A percentile compares a stretch with the other conserved stretches of the same genome.
Evolutionary conservation across 2,329 filamentous ascomycete species (phyloP).

Genomic region (Fusarium begoniae): DNA sequence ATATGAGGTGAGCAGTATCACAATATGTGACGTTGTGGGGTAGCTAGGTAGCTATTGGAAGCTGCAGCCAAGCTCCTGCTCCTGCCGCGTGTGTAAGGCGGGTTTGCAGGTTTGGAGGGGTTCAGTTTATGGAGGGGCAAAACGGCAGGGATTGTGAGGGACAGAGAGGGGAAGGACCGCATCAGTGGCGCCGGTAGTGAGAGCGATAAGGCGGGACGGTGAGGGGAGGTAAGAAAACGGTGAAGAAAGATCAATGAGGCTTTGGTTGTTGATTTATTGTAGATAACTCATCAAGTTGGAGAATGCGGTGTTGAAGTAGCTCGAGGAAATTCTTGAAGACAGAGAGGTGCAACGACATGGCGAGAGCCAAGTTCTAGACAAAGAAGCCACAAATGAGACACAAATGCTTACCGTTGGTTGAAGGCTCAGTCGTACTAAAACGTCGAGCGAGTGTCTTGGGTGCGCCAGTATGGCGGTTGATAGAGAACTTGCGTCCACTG

Average conservation of each 20-base stretch:
- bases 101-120: slow-evolving; percentile 33
- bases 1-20: neutral
- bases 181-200: slow-evolving; percentile 24
- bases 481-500: slow-evolving; percentile 70
- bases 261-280: neutral
- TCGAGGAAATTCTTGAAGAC: neutral
- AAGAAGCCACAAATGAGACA: neutral
- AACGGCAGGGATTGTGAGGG: slow-evolving; percentile 6
- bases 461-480: slow-evolving; percentile 71
- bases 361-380: neutral
- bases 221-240: slow-evolving; percentile 33
- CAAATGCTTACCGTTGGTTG: slow-evolving; percentile 58
- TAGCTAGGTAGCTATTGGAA: neutral
- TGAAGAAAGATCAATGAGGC: slow-evolving; percentile 9
- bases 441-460: slow-evolving; percentile 63
- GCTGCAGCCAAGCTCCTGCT: slow-evolving; percentile 15
- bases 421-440: slow-evolving; percentile 68
- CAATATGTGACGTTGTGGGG: slow-evolving; percentile 21
- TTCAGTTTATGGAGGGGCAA: slow-evolving; percentile 19
- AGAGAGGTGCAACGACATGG: neutral
- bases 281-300: neutral
- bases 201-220: slow-evolving; percentile 32
- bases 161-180: slow-evolving; percentile 15
- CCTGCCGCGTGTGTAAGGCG: slow-evolving; percentile 11
- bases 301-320: neutral